Evolutionary conservation across 225 moss, liverwort and hornwort species (phyloP).

Genomic region (Climacium dendroides): DNA sequence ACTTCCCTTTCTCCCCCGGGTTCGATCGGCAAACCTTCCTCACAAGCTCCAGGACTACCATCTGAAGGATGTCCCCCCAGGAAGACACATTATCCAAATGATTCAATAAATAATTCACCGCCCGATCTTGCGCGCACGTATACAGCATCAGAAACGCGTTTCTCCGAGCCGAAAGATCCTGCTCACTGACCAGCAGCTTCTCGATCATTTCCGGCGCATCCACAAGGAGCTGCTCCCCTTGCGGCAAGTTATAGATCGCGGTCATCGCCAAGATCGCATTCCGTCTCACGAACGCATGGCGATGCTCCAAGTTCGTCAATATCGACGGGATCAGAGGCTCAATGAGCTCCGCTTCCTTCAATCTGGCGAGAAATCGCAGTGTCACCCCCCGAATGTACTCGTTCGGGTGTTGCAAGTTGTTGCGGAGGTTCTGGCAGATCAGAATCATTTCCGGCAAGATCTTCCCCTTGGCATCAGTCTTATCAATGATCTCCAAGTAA

Average conservation of each 20-base stretch:
- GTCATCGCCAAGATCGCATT: slow-evolving; percentile 83
- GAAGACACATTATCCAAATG: slow-evolving; percentile 70
- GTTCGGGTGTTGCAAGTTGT: slow-evolving; percentile 92
- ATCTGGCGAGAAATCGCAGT: slow-evolving; percentile 70
- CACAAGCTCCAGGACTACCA: slow-evolving; percentile 82
- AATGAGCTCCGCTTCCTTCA: slow-evolving; percentile 85
- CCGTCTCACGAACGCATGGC: slow-evolving; percentile 81
- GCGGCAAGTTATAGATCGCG: slow-evolving; percentile 79
- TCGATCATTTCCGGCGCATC: slow-evolving; percentile 94
- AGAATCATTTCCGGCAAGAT: slow-evolving; percentile 96
- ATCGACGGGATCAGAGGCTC: slow-evolving; percentile 90
- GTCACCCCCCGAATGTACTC: slow-evolving; percentile 91
- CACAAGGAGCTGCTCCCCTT: slow-evolving; percentile 67
- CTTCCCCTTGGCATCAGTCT: slow-evolving; percentile 82
- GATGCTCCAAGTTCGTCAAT: slow-evolving; percentile 83
- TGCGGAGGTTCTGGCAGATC: slow-evolving; percentile 83
- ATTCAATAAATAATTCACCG: slow-evolving; percentile 63
- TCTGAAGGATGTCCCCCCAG: slow-evolving; percentile 94
- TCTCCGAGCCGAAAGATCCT: slow-evolving; percentile 69
- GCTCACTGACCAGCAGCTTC: slow-evolving; percentile 55
- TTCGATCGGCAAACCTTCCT: slow-evolving; percentile 84
- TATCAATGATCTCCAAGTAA: slow-evolving; percentile 91
- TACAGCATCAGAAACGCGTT: slow-evolving; percentile 95
- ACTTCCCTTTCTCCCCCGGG: slow-evolving; percentile 78
- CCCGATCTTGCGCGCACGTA: slow-evolving; percentile 76